A percentile compares a stretch with the other conserved stretches of the same genome.
Conservation (phyloP, 768 basidiomycete genomes). For the Favolaschia claudopus region DNA sequence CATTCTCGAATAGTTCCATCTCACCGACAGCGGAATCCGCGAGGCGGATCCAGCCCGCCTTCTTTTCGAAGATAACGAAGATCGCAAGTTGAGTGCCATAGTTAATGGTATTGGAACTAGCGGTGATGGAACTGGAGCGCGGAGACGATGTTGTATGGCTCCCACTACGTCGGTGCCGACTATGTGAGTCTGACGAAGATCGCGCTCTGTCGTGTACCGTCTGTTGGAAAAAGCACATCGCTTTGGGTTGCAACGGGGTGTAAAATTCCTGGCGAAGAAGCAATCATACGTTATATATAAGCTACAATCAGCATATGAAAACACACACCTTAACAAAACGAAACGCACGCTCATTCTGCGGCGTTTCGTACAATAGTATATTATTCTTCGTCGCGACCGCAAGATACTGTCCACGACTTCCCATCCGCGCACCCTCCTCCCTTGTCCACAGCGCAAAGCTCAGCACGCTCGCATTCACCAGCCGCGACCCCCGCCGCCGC, state of each 20-base stretch:
- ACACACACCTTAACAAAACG: conserved; percentile 77
- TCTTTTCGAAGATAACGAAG: conserved; percentile 90
- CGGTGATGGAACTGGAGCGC: too few relatives aligned
- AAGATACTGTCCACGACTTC: conserved; percentile 60
- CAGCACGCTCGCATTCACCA: conserved; percentile 63
- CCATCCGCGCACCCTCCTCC: conserved; percentile 47
- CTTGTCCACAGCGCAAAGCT: conserved; percentile 77
- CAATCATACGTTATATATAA: conserved; percentile 4
- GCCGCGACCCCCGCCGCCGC: conserved; percentile 70
- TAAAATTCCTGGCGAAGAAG: conserved; percentile 76
- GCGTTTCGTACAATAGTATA: conserved; percentile 82
- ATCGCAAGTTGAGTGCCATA: conserved; percentile 79
- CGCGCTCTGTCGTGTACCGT: conserved; percentile 60
- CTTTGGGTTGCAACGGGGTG: conserved; percentile 73
- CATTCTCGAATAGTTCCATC: conserved; percentile 65
- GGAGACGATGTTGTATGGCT: conserved; percentile 52
- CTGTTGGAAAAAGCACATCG: conserved; percentile 75
- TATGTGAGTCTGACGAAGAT: conserved; percentile 48
- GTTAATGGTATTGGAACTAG: too few relatives aligned
- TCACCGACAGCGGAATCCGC: conserved; percentile 85
- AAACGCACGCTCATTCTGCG: conserved; percentile 83
- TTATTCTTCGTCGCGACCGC: conserved; percentile 79
- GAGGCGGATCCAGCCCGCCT: conserved; percentile 82
- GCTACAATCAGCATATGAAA: background rate
- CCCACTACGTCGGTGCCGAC: conserved; percentile 48